A percentile compares a stretch with the other conserved stretches of the same genome.
These are phyloP conservation scores for Penicillium sp. DNA, from an alignment of 2,329 filamentous ascomycete genomes.

Conservation along the genomic window DNA sequence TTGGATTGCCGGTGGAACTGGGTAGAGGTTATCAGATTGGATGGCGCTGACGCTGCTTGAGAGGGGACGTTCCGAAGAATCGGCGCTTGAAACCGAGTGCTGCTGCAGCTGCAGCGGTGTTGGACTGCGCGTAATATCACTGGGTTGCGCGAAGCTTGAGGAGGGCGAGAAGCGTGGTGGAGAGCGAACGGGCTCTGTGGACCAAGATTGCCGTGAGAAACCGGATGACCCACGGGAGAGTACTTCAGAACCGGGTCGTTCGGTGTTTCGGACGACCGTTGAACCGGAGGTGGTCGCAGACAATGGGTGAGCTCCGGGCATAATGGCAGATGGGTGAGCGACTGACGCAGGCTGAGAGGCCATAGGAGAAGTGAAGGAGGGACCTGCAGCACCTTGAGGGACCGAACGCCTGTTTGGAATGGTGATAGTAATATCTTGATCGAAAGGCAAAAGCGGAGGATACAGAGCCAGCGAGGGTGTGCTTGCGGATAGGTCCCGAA, in stretches of 20 bases:
- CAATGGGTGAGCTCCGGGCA: constrained; percentile 36
- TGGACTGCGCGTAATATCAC: constrained; percentile 7
- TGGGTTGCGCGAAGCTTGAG: constrained; percentile 20
- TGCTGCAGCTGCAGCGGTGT: constrained; percentile 20
- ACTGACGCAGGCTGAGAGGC: constrained; percentile 14
- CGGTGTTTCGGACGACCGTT: constrained; percentile 31
- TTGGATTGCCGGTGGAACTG: constrained; percentile 11
- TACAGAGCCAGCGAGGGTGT: constrained; percentile 29
- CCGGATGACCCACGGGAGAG: constrained; percentile 39
- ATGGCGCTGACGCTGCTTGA: constrained; percentile 15
- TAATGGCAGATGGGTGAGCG: constrained; percentile 37
- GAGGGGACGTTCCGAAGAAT: constrained; percentile 13
- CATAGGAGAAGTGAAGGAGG: constrained; percentile 14
- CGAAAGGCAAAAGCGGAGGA: constrained; percentile 34
- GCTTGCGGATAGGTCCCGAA: constrained; percentile 29
- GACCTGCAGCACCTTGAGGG: constrained; percentile 12
- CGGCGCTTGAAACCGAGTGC: constrained; percentile 22
- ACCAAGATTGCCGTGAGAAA: constrained; percentile 40
- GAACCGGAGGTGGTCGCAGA: constrained; percentile 18
- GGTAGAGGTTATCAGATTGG: constrained; percentile 25
- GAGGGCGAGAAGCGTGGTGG: constrained; percentile 30
- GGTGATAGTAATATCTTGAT: constrained; percentile 37
- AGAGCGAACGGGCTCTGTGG: constrained; percentile 39
- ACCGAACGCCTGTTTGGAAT: constrained; percentile 22
- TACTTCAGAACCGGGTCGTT: constrained; percentile 30